These are phyloP conservation scores for Colletotrichum sp. DNA, from an alignment of 2,329 filamentous ascomycete species.

Conservation along the genomic window DNA sequence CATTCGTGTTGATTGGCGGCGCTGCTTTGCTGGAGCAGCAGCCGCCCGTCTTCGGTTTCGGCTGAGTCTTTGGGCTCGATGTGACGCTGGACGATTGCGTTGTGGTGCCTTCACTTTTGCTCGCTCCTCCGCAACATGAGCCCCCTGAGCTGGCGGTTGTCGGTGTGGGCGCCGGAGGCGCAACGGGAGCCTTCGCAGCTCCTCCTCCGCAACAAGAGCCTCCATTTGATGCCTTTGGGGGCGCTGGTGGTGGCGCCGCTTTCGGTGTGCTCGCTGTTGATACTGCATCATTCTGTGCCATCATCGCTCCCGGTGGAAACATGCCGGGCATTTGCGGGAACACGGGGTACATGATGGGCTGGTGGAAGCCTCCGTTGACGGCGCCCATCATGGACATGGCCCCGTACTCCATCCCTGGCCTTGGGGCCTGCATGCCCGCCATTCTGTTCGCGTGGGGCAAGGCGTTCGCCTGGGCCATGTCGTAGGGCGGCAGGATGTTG, in stretches of 20 bases:
- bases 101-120: slow-evolving; percentile 7
- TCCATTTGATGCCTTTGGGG: not conserved
- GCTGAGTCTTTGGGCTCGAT: slow-evolving; percentile 17
- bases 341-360: slow-evolving; percentile 18
- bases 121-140: slow-evolving; percentile 26
- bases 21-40: slow-evolving; percentile 40
- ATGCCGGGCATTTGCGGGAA: slow-evolving; percentile 17
- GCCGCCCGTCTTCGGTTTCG: slow-evolving; percentile 26
- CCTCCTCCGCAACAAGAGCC: slow-evolving; percentile 13
- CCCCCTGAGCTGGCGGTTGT: not conserved
- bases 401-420: slow-evolving; percentile 16
- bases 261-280: not conserved
- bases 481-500: slow-evolving; percentile 48
- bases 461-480: slow-evolving; percentile 16
- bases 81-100: slow-evolving; percentile 14
- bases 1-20: slow-evolving; percentile 12
- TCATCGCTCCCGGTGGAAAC: not conserved
- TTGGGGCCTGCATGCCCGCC: slow-evolving; percentile 20
- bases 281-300: not conserved
- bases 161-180: not conserved
- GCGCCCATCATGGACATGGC: slow-evolving; percentile 17
- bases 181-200: not conserved
- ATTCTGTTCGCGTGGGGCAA: slow-evolving; percentile 24
- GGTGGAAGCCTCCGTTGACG: slow-evolving; percentile 16
- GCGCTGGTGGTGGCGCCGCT: not conserved